Base-by-base conservation (phyloP, 805 yeast species). In the Yarrowia divulgata region DNA sequence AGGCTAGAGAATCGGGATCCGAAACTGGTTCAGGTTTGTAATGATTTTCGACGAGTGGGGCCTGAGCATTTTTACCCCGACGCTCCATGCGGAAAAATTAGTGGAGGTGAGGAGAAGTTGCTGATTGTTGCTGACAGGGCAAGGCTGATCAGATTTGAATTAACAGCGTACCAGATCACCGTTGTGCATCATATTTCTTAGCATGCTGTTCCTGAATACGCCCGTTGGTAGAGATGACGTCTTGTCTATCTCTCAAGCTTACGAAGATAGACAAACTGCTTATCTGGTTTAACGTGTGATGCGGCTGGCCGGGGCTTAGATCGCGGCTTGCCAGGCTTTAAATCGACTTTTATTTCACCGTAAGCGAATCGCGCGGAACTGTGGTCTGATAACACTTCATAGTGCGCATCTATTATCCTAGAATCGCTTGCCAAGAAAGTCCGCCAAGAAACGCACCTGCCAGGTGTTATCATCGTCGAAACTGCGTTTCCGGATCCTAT, bases 401-500 rank as follows among this genome's bases (percentile, higher is more conserved):
- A 46, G 32, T 10, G 50, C 50, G 50, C 34, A 46, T 19, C 4
- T 46, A 46, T 19, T 43, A 46, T 46, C 34, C 50, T 5, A 6
- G 23, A 12, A 23, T 23, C 29, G 13, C 14, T 9, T 12, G 48
- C 29, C 48, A 45, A 45, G 48, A 14, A 40, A 6, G 48, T 13
- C 5, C 9, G 50, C 34, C 50, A 46, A 46, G 50, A 23, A 7
- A 2, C 32, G 10, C 16, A 12, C 2, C n/a, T 18, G 50, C 12
- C 16, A 23, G 50, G n/a, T 46, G 50, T 46, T 46, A 46, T 46
- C 50, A 19, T 46, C n/a, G 34, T 46, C 50, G 50, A 34, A 8
- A 23, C 9, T 19, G 50, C 16, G 14, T 45, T 19, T 19, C 49
- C 49, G 29, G 45, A 16, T 42, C 45, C 45, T 3, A 42, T 9